Evolutionary conservation across 805 yeast species (phyloP).

Genomic region (Metschnikowia similis): DNA sequence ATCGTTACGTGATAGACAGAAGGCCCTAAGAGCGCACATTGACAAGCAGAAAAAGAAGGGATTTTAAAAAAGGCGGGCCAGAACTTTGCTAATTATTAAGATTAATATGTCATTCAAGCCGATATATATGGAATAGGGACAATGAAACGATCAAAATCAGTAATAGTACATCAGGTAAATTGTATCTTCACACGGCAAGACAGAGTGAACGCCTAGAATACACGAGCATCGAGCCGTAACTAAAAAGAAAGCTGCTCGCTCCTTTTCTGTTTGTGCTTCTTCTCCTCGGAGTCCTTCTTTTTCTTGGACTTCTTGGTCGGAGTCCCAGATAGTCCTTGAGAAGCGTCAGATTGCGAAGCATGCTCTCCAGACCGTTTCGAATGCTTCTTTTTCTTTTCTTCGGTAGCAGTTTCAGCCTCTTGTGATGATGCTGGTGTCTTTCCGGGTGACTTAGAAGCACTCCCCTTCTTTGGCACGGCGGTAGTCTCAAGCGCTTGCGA

Average conservation of each 20-base stretch:
- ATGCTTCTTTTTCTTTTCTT: conserved; percentile 16
- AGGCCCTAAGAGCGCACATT: conserved; percentile 78
- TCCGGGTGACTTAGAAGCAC: not conserved
- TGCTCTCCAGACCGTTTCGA: conserved; percentile 6
- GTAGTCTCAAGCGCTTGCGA: not conserved
- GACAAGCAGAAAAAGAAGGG: conserved; percentile 89
- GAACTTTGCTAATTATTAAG: not conserved
- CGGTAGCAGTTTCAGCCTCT: not conserved
- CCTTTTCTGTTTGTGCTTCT: conserved; percentile 16
- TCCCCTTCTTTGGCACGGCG: not conserved
- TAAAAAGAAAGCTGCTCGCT: conserved; percentile 8
- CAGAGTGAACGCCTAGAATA: not conserved
- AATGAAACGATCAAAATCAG: not conserved
- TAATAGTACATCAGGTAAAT: conserved; percentile 13
- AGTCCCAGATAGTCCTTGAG: conserved; percentile 3
- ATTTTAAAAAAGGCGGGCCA: conserved; percentile 26
- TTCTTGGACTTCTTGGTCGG: conserved; percentile 16
- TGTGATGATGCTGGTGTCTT: not conserved
- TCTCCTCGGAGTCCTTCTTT: conserved; percentile 15
- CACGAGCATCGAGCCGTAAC: not conserved
- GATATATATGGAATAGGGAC: conserved; percentile 7
- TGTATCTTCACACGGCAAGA: conserved; percentile 7
- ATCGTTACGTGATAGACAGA: conserved; percentile 88
- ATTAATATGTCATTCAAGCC: conserved; percentile 1
- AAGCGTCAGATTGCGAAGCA: not conserved